These are phyloP conservation scores for Canna indica DNA, from an alignment of 176 grass and related monocot genomes.

Conservation along the genomic window DNA sequence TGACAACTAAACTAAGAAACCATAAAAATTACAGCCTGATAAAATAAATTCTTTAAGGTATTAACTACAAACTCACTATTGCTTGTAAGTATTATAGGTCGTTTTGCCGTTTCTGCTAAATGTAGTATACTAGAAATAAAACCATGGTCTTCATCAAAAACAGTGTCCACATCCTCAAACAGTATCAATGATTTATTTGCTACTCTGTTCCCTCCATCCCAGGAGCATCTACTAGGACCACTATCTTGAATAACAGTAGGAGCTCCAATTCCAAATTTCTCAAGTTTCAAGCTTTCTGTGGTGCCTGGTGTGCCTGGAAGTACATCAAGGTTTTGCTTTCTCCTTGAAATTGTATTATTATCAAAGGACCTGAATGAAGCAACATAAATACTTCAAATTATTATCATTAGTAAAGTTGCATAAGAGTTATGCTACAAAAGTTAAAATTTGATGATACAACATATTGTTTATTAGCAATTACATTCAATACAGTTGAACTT, in stretches of 20 bases:
- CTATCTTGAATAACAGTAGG: constrained; percentile 15
- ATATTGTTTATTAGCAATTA: background rate
- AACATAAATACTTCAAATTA: constrained; percentile 13
- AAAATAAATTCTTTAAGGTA: background rate
- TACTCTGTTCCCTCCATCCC: constrained; percentile 32
- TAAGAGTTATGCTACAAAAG: background rate
- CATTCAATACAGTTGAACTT: background rate
- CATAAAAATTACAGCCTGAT: constrained; percentile 4
- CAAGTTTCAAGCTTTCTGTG: constrained; percentile 18
- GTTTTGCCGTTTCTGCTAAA: constrained; percentile 62
- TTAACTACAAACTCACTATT: constrained; percentile 55
- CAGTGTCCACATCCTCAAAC: constrained; percentile 92
- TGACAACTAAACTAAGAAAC: constrained; percentile 18
- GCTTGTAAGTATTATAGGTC: constrained; percentile 93
- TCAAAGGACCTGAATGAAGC: constrained; percentile 55
- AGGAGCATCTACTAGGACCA: constrained; percentile 18
- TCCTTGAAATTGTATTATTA: constrained; percentile 26
- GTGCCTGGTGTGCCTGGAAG: constrained; percentile 28
- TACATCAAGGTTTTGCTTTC: constrained; percentile 22
- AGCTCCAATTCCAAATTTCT: background rate
- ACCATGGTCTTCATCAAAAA: constrained; percentile 85
- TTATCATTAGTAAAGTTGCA: background rate
- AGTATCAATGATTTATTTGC: constrained; percentile 74
- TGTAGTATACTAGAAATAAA: constrained; percentile 88
- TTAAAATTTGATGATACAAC: background rate